Percentiles rank a stretch among this genome's conserved stretches.
phyloP scores from a whole-genome alignment of 202 grass and related monocot species.

The Dendrocalamus latiflorus region DNA sequence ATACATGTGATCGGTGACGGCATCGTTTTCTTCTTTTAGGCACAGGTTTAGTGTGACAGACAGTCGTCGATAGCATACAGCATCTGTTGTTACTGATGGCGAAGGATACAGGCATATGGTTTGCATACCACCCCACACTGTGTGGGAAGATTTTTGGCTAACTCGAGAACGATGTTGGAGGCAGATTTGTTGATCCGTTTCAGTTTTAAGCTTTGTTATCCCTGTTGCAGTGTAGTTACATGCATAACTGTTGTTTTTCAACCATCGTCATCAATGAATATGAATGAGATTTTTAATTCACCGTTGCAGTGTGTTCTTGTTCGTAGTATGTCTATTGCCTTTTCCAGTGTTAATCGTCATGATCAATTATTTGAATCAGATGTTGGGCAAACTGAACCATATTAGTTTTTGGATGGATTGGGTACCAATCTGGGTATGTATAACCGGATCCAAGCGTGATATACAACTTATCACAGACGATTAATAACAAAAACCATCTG shows the following conservation, averaged over 20 bases:
- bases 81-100: not conserved
- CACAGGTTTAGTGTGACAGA: conserved; percentile 25
- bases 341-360: too few species aligned
- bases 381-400: not conserved
- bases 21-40: conserved; percentile 29
- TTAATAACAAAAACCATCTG: too few species aligned
- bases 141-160: not conserved
- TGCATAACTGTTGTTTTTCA: not conserved
- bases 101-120: conserved; percentile 18
- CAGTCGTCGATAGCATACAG: conserved; percentile 29
- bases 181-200: not conserved
- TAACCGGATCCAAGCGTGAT: too few species aligned
- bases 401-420: not conserved
- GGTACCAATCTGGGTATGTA: too few species aligned
- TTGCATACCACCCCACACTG: not conserved
- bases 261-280: conserved; percentile 1
- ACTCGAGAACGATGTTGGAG: not conserved
- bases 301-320: not conserved
- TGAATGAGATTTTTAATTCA: not conserved
- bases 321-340: not conserved
- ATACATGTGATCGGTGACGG: conserved; percentile 3
- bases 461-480: too few species aligned
- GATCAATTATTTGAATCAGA: not conserved
- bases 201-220: not conserved
- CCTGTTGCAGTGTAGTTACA: not conserved